A percentile compares a stretch with the other conserved stretches of the same genome.
These are phyloP conservation scores for Eleusine coracana DNA, from an alignment of 176 grass and related monocot genomes.

Conservation along the genomic window DNA sequence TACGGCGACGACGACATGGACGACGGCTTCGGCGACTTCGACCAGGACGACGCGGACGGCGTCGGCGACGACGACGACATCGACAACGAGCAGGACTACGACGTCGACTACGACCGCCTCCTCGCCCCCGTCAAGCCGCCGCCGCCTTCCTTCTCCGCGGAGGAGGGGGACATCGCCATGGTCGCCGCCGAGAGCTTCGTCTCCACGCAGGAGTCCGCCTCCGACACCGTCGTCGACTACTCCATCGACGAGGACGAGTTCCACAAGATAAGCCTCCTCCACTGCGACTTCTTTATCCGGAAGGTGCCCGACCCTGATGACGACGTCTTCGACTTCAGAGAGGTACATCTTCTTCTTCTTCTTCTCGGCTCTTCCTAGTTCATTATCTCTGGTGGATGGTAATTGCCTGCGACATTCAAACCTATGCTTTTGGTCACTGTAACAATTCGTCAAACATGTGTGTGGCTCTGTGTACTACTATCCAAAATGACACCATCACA, in stretches of 20 bases:
- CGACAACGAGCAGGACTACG: slow-evolving; percentile 95
- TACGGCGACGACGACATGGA: slow-evolving; percentile 69
- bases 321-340: slow-evolving; percentile 89
- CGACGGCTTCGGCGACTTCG: slow-evolving; percentile 72
- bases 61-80: slow-evolving; percentile 75
- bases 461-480: background rate
- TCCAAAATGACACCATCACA: background rate
- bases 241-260: slow-evolving; percentile 62
- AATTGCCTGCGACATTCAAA: background rate
- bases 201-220: slow-evolving; percentile 68
- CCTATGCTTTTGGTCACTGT: background rate
- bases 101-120: slow-evolving; percentile 92
- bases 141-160: background rate
- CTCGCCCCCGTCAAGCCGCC: slow-evolving; percentile 40
- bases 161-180: slow-evolving; percentile 66
- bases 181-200: slow-evolving; percentile 53
- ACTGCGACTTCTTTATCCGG: slow-evolving; percentile 88
- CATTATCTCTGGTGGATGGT: background rate
- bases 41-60: slow-evolving; percentile 64
- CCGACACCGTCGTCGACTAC: slow-evolving; percentile 84
- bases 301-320: slow-evolving; percentile 71
- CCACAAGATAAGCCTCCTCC: slow-evolving; percentile 79
- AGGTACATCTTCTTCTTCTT: slow-evolving; percentile 41
- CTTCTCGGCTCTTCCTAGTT: background rate
- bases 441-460: slow-evolving; percentile 25